phyloP scores from a whole-genome alignment of 2,329 filamentous ascomycete species.

The Neopestalotiopsis sp. region DNA sequence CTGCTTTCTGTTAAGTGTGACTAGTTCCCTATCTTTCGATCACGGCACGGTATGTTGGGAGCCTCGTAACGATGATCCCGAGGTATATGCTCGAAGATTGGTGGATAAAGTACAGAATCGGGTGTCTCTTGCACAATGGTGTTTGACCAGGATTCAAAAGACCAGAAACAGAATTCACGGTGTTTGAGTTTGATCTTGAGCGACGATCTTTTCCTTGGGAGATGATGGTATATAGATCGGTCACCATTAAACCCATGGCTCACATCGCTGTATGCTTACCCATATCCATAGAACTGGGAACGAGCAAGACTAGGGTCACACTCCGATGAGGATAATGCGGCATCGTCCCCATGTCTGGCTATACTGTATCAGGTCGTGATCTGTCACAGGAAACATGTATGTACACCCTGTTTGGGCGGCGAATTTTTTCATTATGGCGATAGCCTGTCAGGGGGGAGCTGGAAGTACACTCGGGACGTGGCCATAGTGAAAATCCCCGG shows the following conservation, averaged over 20 bases:
- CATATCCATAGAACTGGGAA: conserved; percentile 12
- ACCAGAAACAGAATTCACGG: conserved; percentile 1
- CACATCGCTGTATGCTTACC: conserved; percentile 7
- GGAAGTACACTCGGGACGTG: not conserved
- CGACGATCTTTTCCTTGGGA: conserved; percentile 12
- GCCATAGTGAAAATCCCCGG: not conserved
- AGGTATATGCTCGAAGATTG: not conserved
- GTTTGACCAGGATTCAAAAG: not conserved
- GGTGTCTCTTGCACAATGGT: not conserved
- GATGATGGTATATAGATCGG: conserved; percentile 8
- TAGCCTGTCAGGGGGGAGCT: not conserved
- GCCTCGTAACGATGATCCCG: not conserved
- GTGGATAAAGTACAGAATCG: not conserved
- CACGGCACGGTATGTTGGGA: not conserved
- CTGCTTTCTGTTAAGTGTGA: not conserved
- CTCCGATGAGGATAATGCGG: not conserved
- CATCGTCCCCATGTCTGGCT: not conserved
- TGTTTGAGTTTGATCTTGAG: not conserved
- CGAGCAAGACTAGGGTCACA: not conserved
- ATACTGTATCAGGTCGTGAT: not conserved
- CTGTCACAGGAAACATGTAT: not conserved
- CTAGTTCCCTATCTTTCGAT: not conserved
- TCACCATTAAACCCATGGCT: not conserved
- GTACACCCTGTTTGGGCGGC: not conserved
- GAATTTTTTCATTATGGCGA: not conserved